Base-by-base conservation (phyloP, 305 asterid species). In the Caryopteris hybrid region DNA sequence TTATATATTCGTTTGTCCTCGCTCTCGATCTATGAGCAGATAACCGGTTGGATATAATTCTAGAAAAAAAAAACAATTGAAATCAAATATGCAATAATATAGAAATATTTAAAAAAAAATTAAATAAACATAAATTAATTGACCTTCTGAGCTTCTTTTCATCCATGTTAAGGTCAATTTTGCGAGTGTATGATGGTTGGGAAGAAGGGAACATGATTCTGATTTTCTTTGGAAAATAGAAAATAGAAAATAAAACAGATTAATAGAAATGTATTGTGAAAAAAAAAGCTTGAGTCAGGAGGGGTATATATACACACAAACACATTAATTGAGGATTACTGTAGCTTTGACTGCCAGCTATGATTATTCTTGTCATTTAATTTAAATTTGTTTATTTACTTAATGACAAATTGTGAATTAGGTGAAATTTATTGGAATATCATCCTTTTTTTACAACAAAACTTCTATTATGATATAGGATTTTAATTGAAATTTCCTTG, bases 41-140 rank as follows among this genome's bases (percentile, higher is more conserved):
- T 1, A 85, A 73, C 25, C 83, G 57, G 45, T 87, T 87, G 5
- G 87, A 80, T 74, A 87, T 31, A 0, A 77, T 82, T 78, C 93
- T 86, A 18, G 36, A 38, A 68, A 33, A 48, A 52, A 1, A 38
- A 0, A n/a, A n/a, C n/a, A n/a, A n/a, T n/a, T 12, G 14, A 62
- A 48, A 23, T 7, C 1, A 1, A 33, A 10, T 6, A 63, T 63
- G 45, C 52, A 34, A 0, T 12, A 8, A 11, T 9, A 61, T 2
- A 12, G 0, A 23, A n/a, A n/a, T n/a, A n/a, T n/a, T n/a, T 0
- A 0, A 11, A 6, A 31, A 45, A 61, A 17, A 48, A 50, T 8
- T 6, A 22, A 34, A 21, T 31, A 57, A 46, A 63, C 11, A 17
- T 45, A 11, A 3, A 29, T 62, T 5, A 9, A 27, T 13, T 68